Evolutionary conservation across 805 yeast genomes (phyloP), one percentile per base, ranked within the genome.

Genomic region (Candida ipomoeae): DNA sequence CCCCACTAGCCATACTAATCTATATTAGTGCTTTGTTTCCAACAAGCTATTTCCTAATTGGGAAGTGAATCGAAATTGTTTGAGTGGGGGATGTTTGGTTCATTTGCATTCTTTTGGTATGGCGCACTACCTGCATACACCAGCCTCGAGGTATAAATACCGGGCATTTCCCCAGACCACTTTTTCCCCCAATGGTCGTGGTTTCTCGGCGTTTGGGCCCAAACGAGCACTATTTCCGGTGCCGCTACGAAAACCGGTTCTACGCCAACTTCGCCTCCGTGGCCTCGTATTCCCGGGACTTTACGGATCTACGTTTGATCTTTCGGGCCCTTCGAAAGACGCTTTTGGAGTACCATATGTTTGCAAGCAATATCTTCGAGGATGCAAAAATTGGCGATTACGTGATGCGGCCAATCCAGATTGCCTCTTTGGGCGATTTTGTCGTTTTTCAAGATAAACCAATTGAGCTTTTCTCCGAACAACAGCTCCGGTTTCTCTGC

Each of bases 191-290:
- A 26, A 41, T 41, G 45, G 45, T 41, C 10, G 45, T 41, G 31
- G 7, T 41, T 14, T 41, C 45, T 26, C 37, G 76, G 21, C 64
- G 64, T 0, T 61, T 72, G 48, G 63, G 73, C 38, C 47, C 55
- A 1, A 57, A 56, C 14, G 77, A 72, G 50, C 64, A 69, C 57
- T 68, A 65, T 54, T 66, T 66, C 49, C 60, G 76, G 21, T 64
- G 63, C 43, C 55, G 77, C 49, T 65, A 68, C 4, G 62, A 59
- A 13, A 54, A 49, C 37, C 60, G 60, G n/a, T 65, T 57, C 54
- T 72, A 63, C 48, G 52, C 61, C n/a, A 68, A 64, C 51, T 72
- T 72, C 52, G 68, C 63, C 40, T 62, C 70, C 8, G 63, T 71
- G 3, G 70, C 64, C 6, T 61, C 66, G 1, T 70, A 69, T 50